Conservation (phyloP, 179 eudicot genomes). For the Drosera spatulata region DNA sequence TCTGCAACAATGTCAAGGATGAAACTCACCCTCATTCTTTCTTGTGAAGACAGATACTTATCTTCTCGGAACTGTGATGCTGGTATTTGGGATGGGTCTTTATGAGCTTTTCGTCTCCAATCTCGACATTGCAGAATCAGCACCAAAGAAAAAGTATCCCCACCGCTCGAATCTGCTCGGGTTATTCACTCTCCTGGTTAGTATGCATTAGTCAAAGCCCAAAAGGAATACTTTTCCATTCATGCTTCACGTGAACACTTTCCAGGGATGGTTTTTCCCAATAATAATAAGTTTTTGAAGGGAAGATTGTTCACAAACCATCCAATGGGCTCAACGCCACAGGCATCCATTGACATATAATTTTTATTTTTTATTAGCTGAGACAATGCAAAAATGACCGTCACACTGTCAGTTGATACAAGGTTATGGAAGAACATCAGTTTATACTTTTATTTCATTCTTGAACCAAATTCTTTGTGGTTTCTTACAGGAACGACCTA, state of each 20-base stretch:
- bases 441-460: too few species aligned
- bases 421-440: too few species aligned
- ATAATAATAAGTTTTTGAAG: too few species aligned
- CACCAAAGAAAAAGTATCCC: slow-evolving; percentile 15
- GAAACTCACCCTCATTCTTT: slow-evolving; percentile 5
- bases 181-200: slow-evolving; percentile 60
- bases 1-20: slow-evolving; percentile 3
- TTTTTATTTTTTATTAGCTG: too few species aligned
- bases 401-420: too few species aligned
- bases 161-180: slow-evolving; percentile 74
- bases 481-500: slow-evolving; percentile 60
- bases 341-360: too few species aligned
- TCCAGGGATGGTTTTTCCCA: too few species aligned
- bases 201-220: slow-evolving; percentile 2
- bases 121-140: slow-evolving; percentile 49
- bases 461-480: too few species aligned
- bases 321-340: too few species aligned
- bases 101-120: slow-evolving; percentile 90
- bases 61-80: slow-evolving; percentile 92
- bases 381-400: too few species aligned
- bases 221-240: background rate
- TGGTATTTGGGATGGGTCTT: slow-evolving; percentile 98
- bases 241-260: background rate
- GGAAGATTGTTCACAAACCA: too few species aligned
- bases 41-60: slow-evolving; percentile 48